Percentiles rank a stretch among this genome's conserved stretches.
Conservation (phyloP, 1,139 yeast genomes). For the Sugiyamaella novakii region DNA sequence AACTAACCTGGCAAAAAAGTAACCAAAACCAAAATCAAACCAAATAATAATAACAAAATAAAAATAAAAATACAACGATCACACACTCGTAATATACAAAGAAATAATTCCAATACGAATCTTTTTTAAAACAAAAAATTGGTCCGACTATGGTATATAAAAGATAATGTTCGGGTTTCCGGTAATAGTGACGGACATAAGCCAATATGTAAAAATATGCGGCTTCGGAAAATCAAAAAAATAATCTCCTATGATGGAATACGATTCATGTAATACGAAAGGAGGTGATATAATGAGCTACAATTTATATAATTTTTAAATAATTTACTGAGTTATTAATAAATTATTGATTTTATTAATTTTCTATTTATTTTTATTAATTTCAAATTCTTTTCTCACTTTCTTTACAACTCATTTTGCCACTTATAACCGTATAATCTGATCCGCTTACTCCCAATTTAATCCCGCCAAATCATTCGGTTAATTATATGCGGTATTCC, state of each 20-base stretch:
- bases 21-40: neutral
- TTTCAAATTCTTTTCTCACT: too few species aligned
- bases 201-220: neutral
- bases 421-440: too few species aligned
- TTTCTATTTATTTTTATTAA: too few species aligned
- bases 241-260: neutral
- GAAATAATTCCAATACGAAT: too few species aligned
- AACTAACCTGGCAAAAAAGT: neutral
- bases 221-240: neutral
- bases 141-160: neutral
- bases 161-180: slow-evolving; percentile 2
- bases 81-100: neutral
- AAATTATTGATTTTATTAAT: too few species aligned
- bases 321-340: too few species aligned
- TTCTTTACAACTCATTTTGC: too few species aligned
- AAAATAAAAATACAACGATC: neutral
- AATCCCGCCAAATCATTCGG: too few species aligned
- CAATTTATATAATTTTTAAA: too few species aligned
- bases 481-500: neutral
- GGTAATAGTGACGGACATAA: slow-evolving; percentile 12
- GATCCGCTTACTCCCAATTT: too few species aligned
- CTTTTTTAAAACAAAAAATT: neutral
- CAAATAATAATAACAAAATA: too few species aligned
- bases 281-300: neutral
- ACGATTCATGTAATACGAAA: neutral